Conservation (phyloP, 306 rosid genomes). For the cucumber (Cucumis sativus) region DNA sequence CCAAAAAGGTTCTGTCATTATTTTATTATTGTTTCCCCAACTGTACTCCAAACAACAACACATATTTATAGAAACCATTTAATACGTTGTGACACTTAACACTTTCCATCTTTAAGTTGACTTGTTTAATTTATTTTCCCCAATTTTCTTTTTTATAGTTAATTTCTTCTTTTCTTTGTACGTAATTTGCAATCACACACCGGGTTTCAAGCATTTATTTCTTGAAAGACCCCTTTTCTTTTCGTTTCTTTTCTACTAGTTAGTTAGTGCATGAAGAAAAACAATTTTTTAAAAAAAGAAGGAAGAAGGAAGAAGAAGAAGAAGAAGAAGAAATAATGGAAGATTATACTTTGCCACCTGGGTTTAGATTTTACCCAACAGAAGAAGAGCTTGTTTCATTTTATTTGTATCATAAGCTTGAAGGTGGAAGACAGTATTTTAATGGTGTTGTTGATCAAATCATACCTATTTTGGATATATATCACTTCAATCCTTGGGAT, state of each 20-base stretch:
- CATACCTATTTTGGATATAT: constrained; percentile 53
- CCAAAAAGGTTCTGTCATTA: too few species aligned
- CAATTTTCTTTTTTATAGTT: neutral
- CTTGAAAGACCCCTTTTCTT: neutral
- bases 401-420: constrained; percentile 51
- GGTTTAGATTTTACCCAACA: constrained; percentile 79
- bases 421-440: constrained; percentile 31
- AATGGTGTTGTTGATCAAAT: constrained; percentile 26
- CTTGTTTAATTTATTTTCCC: neutral
- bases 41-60: neutral
- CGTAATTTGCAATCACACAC: neutral
- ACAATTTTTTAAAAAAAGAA: too few species aligned
- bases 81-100: neutral
- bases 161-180: neutral
- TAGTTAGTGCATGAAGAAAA: too few species aligned
- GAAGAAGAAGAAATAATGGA: constrained; percentile 21
- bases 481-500: constrained; percentile 50
- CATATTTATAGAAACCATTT: neutral
- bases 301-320: too few species aligned
- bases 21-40: neutral
- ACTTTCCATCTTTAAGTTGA: neutral
- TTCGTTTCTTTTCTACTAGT: neutral
- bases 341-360: constrained; percentile 33
- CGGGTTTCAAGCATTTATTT: neutral
- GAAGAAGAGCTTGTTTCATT: constrained; percentile 68